phyloP scores from a whole-genome alignment of 2,329 filamentous ascomycete genomes.

The Zymoseptoria pseudotritici region DNA sequence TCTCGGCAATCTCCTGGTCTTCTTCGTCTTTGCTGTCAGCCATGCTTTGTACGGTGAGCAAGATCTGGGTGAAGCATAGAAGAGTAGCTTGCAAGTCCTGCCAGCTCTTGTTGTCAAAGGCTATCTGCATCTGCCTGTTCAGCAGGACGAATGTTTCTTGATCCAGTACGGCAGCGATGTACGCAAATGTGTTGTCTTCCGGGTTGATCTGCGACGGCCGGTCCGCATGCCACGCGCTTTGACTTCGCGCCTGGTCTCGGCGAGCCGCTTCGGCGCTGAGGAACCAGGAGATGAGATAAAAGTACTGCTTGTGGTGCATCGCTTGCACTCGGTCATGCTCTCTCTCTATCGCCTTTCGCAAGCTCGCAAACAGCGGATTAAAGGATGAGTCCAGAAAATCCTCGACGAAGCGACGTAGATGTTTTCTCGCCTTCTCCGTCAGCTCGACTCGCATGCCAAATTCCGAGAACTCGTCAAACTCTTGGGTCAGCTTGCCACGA shows the following conservation, averaged over 20 bases:
- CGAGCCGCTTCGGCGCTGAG: conserved; percentile 68
- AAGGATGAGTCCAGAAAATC: conserved; percentile 94
- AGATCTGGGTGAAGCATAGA: conserved; percentile 88
- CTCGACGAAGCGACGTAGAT: conserved; percentile 75
- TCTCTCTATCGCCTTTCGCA: conserved; percentile 83
- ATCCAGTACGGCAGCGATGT: conserved; percentile 82
- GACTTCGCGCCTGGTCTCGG: conserved; percentile 41
- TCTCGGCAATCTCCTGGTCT: conserved; percentile 96
- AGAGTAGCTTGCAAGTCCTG: conserved; percentile 78
- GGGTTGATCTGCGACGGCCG: conserved; percentile 35
- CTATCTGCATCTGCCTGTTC: conserved; percentile 71
- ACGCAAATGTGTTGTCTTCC: conserved; percentile 67
- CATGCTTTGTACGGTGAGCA: conserved; percentile 87
- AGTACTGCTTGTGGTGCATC: conserved; percentile 76
- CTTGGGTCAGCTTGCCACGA: conserved; percentile 35
- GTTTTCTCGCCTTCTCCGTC: conserved; percentile 63
- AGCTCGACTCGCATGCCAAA: conserved; percentile 68
- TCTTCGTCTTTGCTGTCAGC: conserved; percentile 73
- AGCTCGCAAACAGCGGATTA: conserved; percentile 75
- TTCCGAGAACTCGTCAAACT: conserved; percentile 54
- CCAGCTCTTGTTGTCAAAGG: conserved; percentile 79
- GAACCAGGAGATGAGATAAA: conserved; percentile 91
- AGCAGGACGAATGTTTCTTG: conserved; percentile 91
- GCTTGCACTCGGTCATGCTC: conserved; percentile 72
- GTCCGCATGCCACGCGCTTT: conserved; percentile 33